Evolutionary conservation across 176 grass and related monocot genomes (phyloP), one percentile per base, ranked within the genome.

Genomic region (Dactylis glomerata): DNA sequence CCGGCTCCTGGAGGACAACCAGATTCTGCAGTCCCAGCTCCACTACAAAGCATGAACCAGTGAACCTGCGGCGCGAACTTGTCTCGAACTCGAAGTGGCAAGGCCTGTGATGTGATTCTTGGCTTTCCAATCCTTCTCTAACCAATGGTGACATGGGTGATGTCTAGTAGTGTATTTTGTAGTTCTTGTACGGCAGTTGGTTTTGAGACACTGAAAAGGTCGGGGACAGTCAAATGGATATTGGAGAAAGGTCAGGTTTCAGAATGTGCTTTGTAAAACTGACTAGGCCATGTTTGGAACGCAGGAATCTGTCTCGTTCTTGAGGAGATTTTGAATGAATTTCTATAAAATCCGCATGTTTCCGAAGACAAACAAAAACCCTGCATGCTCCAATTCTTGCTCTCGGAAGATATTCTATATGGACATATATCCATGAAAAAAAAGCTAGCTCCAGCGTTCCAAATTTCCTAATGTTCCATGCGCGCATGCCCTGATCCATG

Each of bases 1-100:
- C 83, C 84, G 89, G 24, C 66, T 93, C 83, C 74, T 98, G 52
- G 96, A 98, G 71, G 96, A 98, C 86, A 98, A 95, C 73, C 96
- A 95, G 76, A 87, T 95, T 70, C 87, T 98, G 22, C 96, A 98
- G 56, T 45, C 89, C 56, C 91, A 95, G 47, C 72, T 98, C 59
- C 73, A 76, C 80, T 92, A 82, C 68, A 93, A 90, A 80, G 73
- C 59, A 61, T 94, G 37, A 83, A 83, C 9, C 9, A 73, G 49
- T 49, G 73, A 17, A 75, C 50, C 68, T 22, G 67, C 0, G 3
- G 0, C 3, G 9, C 73, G 54, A 23, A 62, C 2, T 51, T 78
- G 8, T 13, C 22, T 65, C 62, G 62, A 36, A 67, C 64, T 67
- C 8, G 17, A 52, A 67, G 19, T 37, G 77, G 56, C 58, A 27